Evolutionary conservation across 2,329 filamentous ascomycete species (phyloP).

Genomic region (Tolypocladium nubicola): DNA sequence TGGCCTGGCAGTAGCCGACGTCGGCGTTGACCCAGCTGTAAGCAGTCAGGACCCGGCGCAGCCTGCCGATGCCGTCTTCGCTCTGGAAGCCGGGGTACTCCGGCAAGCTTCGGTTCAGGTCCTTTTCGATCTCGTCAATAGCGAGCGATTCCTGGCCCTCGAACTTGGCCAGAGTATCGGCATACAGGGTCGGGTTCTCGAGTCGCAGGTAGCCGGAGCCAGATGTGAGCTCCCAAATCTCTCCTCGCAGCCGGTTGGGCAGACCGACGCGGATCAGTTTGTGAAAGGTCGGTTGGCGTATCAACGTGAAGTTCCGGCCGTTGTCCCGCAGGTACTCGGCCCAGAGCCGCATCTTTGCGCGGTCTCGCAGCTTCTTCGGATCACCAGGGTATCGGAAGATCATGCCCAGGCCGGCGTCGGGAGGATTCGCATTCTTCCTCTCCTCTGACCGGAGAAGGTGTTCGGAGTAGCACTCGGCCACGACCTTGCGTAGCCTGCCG

Average conservation of each 20-base stretch:
- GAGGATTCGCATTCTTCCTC: constrained; percentile 45
- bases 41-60: constrained; percentile 84
- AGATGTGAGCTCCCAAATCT: constrained; percentile 92
- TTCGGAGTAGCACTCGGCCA: constrained; percentile 83
- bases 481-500: constrained; percentile 69
- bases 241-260: constrained; percentile 83
- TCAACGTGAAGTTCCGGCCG: constrained; percentile 80
- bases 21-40: constrained; percentile 97
- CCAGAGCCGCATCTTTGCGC: constrained; percentile 96
- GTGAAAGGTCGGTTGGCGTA: constrained; percentile 94
- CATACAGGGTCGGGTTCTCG: constrained; percentile 73
- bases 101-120: constrained; percentile 88
- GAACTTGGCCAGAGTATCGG: constrained; percentile 74
- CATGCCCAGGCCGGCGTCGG: constrained; percentile 91
- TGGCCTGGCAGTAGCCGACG: constrained; percentile 96
- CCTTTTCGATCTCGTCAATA: constrained; percentile 98
- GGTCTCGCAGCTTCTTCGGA: constrained; percentile 82
- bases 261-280: constrained; percentile 93
- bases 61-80: constrained; percentile 82
- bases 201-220: constrained; percentile 83
- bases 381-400: constrained; percentile 92
- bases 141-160: constrained; percentile 82
- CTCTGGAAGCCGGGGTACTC: constrained; percentile 97
- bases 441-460: constrained; percentile 59
- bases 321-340: constrained; percentile 94